Conservation (phyloP, 2,329 filamentous ascomycete species). For the Stagonosporopsis vannaccii region DNA sequence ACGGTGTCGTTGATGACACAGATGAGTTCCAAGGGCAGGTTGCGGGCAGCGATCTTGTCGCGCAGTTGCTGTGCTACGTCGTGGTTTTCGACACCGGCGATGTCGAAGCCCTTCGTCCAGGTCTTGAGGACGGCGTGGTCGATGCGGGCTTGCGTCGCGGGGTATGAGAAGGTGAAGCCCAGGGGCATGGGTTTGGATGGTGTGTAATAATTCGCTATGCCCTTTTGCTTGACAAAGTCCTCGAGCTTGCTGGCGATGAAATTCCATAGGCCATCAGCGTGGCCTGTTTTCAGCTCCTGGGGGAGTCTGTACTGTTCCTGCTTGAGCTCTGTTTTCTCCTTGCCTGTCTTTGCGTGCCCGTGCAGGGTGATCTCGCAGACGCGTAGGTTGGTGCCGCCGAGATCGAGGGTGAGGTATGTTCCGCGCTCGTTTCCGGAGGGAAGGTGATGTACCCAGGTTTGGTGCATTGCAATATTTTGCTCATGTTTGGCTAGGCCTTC, state of each 20-base stretch:
- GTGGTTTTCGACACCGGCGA: slow-evolving; percentile 86
- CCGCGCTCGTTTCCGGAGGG: slow-evolving; percentile 88
- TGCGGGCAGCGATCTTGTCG: slow-evolving; percentile 72
- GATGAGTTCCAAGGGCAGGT: slow-evolving; percentile 83
- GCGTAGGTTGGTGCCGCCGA: slow-evolving; percentile 94
- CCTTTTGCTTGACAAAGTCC: slow-evolving; percentile 88
- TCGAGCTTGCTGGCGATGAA: slow-evolving; percentile 93
- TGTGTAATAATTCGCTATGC: slow-evolving; percentile 67
- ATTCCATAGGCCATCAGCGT: slow-evolving; percentile 87
- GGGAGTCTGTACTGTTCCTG: slow-evolving; percentile 97
- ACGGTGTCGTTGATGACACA: slow-evolving; percentile 94
- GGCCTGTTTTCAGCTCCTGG: slow-evolving; percentile 86
- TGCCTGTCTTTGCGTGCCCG: slow-evolving; percentile 84
- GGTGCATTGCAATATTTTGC: slow-evolving; percentile 79
- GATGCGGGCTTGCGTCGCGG: slow-evolving; percentile 90
- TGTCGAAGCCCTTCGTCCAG: slow-evolving; percentile 98
- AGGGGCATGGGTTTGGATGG: slow-evolving; percentile 74
- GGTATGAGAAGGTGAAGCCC: slow-evolving; percentile 96
- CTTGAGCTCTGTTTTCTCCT: slow-evolving; percentile 70
- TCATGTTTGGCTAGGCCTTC: slow-evolving; percentile 29
- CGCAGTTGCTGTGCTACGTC: slow-evolving; percentile 92
- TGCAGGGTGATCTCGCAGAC: slow-evolving; percentile 93
- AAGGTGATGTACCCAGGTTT: slow-evolving; percentile 92
- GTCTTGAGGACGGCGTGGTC: slow-evolving; percentile 91
- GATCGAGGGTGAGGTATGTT: slow-evolving; percentile 87